Evolutionary conservation across 164 flowering plant genomes (phyloP), one percentile per base, ranked within the genome.

Genomic region (Tinospora cordifolia): DNA sequence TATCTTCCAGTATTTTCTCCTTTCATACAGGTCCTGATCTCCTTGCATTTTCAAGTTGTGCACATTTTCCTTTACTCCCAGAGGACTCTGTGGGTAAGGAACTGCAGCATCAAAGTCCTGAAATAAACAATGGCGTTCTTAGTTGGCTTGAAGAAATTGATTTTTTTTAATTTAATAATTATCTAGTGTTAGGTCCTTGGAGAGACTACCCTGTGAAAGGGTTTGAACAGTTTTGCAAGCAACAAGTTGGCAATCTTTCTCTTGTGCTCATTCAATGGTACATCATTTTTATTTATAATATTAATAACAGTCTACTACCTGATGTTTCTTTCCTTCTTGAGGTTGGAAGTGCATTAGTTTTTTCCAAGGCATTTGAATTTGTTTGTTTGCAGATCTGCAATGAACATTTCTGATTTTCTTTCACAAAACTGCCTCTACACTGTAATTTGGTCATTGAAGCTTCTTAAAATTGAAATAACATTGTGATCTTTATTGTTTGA

Each of bases 21-120:
- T 27, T 8, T 27, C 54, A 25, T 13, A 63, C 90, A 91, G 97
- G 86, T 78, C 5, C 78, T 77, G 6, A 46, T 69, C 59, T 65
- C 69, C 54, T 72, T 90, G 19, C 87, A 80, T 79, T 62, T 73
- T 83, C 67, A 86, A 83, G 83, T 59, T 74, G 47, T 26, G 78
- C 40, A 74, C 83, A 17, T 69, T 76, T 65, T 81, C 86, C 69
- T 69, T 80, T 68, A 69, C 83, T 6, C 27, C 27, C 60, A 47
- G 60, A 81, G 25, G 19, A 83, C 66, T 84, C 87, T 30, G 39
- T 65, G 70, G 96, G 98, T 93, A 84, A 79, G 86, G 25, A 51
- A 38, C 27, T 46, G n/a, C n/a, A n/a, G n/a, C n/a, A n/a, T n/a
- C 10, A 17, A 22, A 51, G 62, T 22, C 13, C 60, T 39, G 8